phyloP scores from a whole-genome alignment of 2,329 filamentous ascomycete genomes.

The Cladosporium colombiae region DNA sequence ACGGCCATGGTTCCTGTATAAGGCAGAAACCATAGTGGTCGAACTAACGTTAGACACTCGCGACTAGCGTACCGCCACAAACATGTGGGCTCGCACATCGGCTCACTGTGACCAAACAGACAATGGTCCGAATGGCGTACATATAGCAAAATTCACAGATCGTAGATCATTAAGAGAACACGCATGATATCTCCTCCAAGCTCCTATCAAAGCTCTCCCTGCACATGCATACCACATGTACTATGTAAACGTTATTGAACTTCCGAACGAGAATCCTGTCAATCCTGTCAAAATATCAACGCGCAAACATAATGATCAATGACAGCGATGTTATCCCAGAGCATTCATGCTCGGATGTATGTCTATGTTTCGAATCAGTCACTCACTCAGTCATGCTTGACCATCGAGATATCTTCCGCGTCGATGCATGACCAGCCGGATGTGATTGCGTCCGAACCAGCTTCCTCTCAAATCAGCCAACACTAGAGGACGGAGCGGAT shows the following conservation, averaged over 20 bases:
- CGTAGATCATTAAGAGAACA: not conserved
- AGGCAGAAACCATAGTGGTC: not conserved
- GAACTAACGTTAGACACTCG: not conserved
- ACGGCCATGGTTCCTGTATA: not conserved
- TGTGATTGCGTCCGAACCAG: not conserved
- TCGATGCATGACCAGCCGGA: not conserved
- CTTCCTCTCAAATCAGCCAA: not conserved
- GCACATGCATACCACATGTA: too few relatives aligned
- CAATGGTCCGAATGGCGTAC: not conserved
- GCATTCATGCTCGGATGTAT: not conserved
- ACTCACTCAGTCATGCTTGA: not conserved
- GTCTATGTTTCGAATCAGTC: not conserved
- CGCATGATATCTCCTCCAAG: not conserved
- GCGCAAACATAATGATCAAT: not conserved
- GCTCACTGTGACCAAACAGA: not conserved
- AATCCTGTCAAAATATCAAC: not conserved
- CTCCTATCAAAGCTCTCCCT: not conserved
- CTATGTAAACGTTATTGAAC: not conserved
- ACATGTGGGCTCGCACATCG: not conserved
- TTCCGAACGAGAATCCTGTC: not conserved
- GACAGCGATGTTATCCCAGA: not conserved
- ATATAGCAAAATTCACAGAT: not conserved
- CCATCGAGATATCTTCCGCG: not conserved
- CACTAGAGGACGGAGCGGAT: not conserved
- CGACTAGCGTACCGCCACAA: not conserved